Base-by-base conservation (phyloP, 768 basidiomycete genomes). In the Clitopilus passeckerianus region DNA sequence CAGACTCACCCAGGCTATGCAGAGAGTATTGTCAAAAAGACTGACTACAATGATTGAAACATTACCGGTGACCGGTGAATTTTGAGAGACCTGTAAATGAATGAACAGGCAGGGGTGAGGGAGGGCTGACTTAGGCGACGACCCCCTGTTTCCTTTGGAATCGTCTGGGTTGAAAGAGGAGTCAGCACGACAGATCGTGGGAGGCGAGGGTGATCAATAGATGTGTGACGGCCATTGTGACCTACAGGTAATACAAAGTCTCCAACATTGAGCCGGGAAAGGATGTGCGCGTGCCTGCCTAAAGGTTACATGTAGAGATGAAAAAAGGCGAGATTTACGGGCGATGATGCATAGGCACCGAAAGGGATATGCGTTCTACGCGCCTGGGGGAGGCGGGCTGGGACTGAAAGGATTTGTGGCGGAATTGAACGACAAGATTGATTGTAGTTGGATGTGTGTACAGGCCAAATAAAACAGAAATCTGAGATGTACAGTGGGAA, bases 161-260 rank as follows among this genome's bases (percentile, higher is more conserved):
- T 22, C 9, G 22, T 50, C 46, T 50, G 22, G 46, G 46, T n/a
- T 41, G 37, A 41, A 18, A 9, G 37, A 41, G 37, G 37, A 41
- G 37, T 41, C 37, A 41, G 37, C 37, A 18, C 18, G 46, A 50
- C 46, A 50, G 46, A 50, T 50, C 46, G 46, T 50, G 46, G 46
- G 46, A 18, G 46, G 59, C 16, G 63, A 7, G 63, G 3, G 54
- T 59, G 18, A 57, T 23, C 27, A 57, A 64, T 18, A 59, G 56
- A 35, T 37, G 59, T 43, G 63, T 60, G 33, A 60, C 61, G 60
- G 60, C 60, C 18, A 61, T 64, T 44, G 35, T 60, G 41, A 41
- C 23, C 15, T 50, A 57, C 3, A 57, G 57, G 8, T 60, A 64
- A 24, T 64, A 60, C 33, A 60, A 64, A 35, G 53, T 24, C 9